A percentile compares a stretch with the other conserved stretches of the same genome.
Conservation (phyloP, 176 grass and related monocot species). For the Miscanthus lutarioriparius region DNA sequence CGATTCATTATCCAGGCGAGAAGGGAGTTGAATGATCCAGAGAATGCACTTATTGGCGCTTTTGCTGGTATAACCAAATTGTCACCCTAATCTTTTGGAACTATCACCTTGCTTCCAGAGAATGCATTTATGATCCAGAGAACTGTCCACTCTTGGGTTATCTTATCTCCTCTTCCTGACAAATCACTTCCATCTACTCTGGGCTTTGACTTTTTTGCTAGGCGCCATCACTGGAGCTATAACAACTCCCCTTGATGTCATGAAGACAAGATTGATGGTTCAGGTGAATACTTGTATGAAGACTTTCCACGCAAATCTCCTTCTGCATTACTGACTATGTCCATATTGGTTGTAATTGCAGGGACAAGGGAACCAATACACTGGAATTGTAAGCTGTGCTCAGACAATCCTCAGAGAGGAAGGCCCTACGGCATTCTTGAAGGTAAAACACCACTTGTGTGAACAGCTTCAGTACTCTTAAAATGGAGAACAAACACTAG, state of each 20-base stretch:
- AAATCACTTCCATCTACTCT: not conserved
- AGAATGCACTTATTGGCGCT: constrained; percentile 96
- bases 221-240: constrained; percentile 94
- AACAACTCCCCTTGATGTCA: constrained; percentile 88
- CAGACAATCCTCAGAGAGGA: constrained; percentile 83
- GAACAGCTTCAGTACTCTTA: not conserved
- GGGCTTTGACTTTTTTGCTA: constrained; percentile 12
- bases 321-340: not conserved
- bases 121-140: too few relatives aligned
- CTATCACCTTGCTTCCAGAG: not conserved
- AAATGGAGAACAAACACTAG: not conserved
- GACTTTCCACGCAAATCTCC: not conserved
- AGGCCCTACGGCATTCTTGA: constrained; percentile 76
- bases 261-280: constrained; percentile 98
- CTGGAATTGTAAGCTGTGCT: constrained; percentile 69
- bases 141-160: not conserved
- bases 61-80: constrained; percentile 65
- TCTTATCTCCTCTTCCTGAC: not conserved
- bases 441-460: constrained; percentile 36
- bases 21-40: constrained; percentile 88
- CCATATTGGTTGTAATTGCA: constrained; percentile 16
- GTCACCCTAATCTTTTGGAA: not conserved
- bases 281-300: constrained; percentile 48
- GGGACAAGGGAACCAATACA: constrained; percentile 74
- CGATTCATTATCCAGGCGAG: constrained; percentile 52